phyloP scores from a whole-genome alignment of 2,329 filamentous ascomycete genomes.

The Fusarium sp. region DNA sequence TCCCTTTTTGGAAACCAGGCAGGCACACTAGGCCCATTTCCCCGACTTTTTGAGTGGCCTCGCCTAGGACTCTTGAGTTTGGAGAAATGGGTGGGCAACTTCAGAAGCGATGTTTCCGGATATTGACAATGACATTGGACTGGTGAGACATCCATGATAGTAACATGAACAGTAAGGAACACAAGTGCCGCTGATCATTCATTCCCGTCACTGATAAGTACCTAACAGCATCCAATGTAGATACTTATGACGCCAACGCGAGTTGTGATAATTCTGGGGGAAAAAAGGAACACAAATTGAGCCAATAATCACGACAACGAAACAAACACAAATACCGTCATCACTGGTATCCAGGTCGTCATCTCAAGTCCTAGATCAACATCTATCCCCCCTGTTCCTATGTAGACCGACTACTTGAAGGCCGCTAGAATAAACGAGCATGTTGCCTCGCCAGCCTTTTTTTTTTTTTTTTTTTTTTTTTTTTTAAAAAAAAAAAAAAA shows the following conservation, averaged over 20 bases:
- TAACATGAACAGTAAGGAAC: constrained; percentile 19
- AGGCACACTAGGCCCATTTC: constrained; percentile 9
- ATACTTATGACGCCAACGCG: constrained; percentile 10
- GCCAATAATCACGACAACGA: neutral
- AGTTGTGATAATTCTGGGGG: constrained; percentile 6
- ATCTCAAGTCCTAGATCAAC: constrained; percentile 32
- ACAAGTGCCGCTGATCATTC: constrained; percentile 9
- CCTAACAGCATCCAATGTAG: too few species aligned
- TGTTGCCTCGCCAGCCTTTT: constrained; percentile 37
- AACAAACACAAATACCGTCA: constrained; percentile 28
- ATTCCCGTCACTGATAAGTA: neutral
- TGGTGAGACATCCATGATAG: constrained; percentile 8
- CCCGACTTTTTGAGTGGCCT: constrained; percentile 21
- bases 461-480: too few species aligned
- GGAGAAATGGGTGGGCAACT: constrained; percentile 12
- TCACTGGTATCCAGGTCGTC: constrained; percentile 26
- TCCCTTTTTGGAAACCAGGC: constrained; percentile 31
- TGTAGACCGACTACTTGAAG: constrained; percentile 7
- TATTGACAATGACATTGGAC: constrained; percentile 14
- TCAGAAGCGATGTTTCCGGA: constrained; percentile 9
- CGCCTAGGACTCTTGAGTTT: constrained; percentile 2
- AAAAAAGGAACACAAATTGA: neutral
- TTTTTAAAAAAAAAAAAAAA: constrained; percentile 18
- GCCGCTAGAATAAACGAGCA: constrained; percentile 25
- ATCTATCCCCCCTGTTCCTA: constrained; percentile 15